phyloP scores from a whole-genome alignment of 441 rosid genomes.

The Corymbia calophylla region DNA sequence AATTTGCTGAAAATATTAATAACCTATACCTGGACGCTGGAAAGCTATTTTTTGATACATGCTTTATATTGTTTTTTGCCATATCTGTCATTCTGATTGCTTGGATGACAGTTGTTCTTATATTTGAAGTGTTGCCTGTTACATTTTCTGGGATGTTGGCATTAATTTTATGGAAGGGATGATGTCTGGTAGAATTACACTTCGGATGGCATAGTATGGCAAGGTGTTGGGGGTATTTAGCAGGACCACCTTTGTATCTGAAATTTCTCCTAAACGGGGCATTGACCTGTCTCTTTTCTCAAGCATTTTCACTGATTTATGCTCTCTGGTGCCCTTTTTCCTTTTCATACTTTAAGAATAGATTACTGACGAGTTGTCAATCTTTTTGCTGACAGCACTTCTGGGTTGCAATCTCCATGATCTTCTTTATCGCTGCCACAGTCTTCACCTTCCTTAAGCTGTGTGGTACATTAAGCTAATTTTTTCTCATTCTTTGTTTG shows the following conservation, averaged over 20 bases:
- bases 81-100: not conserved
- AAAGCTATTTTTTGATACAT: not conserved
- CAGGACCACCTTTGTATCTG: not conserved
- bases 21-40: not conserved
- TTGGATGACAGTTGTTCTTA: not conserved
- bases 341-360: not conserved
- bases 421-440: slow-evolving; percentile 92
- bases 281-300: not conserved
- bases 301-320: not conserved
- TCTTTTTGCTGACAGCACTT: slow-evolving; percentile 58
- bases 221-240: not conserved
- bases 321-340: not conserved
- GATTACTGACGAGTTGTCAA: not conserved
- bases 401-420: slow-evolving; percentile 98
- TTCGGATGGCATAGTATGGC: not conserved
- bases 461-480: slow-evolving; percentile 48
- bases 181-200: not conserved
- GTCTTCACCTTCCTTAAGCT: slow-evolving; percentile 85
- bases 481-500: not conserved
- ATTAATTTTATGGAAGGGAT: not conserved
- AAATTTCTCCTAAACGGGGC: not conserved
- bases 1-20: not conserved
- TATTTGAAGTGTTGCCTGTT: not conserved
- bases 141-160: not conserved
- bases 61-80: not conserved